Percentiles rank a stretch among this genome's conserved stretches.
These are phyloP conservation scores for Tricholoma saponaceum DNA, from an alignment of 768 basidiomycete genomes.

Conservation along the genomic window DNA sequence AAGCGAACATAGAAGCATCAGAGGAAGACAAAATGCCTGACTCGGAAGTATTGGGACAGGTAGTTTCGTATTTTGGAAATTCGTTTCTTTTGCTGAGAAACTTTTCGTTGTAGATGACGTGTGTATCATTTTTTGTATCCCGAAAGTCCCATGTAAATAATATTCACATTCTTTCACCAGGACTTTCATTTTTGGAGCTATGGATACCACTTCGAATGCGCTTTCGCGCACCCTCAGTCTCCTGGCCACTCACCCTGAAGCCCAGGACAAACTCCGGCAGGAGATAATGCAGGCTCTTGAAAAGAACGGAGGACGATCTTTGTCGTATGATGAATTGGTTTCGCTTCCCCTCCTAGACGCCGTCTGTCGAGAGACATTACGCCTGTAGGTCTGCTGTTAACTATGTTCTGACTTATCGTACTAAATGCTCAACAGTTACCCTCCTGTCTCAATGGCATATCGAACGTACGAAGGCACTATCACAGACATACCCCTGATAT, in stretches of 20 bases:
- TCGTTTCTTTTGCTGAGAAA: background rate
- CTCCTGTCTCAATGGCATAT: too few species aligned
- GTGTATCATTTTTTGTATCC: background rate
- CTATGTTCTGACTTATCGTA: too few species aligned
- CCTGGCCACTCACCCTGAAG: constrained; percentile 25
- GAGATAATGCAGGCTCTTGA: constrained; percentile 19
- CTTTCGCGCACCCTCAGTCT: constrained; percentile 24
- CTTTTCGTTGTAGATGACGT: constrained; percentile 12
- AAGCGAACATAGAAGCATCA: constrained; percentile 25
- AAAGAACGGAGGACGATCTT: constrained; percentile 5
- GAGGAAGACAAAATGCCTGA: constrained; percentile 25
- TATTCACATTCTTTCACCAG: constrained; percentile 15
- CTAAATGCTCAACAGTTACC: too few species aligned
- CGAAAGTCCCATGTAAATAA: background rate
- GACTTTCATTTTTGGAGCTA: constrained; percentile 27
- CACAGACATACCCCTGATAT: too few species aligned
- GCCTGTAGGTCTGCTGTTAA: too few species aligned
- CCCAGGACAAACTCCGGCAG: too few species aligned
- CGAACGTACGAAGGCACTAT: too few species aligned
- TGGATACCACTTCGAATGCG: constrained; percentile 30
- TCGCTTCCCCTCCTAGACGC: too few species aligned
- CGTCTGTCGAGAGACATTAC: too few species aligned
- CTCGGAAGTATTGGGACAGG: constrained; percentile 26
- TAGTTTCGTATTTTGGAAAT: constrained; percentile 3
- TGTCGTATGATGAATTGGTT: constrained; percentile 19